These are phyloP conservation scores for Tieghemostelium lacteum DNA, from an alignment of 78 protist species.

Conservation along the genomic window DNA sequence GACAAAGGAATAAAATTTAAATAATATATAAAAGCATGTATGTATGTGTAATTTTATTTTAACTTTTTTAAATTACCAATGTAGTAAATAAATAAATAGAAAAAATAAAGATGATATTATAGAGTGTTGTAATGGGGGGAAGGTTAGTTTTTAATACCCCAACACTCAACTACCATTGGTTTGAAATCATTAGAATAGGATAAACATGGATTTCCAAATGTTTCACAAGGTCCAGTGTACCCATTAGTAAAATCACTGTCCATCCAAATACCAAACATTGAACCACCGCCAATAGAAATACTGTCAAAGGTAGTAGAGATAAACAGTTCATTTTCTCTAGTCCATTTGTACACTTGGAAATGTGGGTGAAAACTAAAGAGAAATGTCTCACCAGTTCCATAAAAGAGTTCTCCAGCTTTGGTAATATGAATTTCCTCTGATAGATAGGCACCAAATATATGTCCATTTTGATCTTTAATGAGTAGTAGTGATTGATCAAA, in stretches of 20 bases:
- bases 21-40: not conserved
- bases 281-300: conserved; percentile 62
- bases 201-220: conserved; percentile 19
- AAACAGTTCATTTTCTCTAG: conserved; percentile 59
- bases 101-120: no score
- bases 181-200: conserved; percentile 26
- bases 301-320: conserved; percentile 9
- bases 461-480: conserved; percentile 52
- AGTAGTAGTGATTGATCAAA: conserved; percentile 22
- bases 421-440: conserved; percentile 20
- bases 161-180: conserved; percentile 53
- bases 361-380: conserved; percentile 36
- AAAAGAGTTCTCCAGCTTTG: not conserved
- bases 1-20: not conserved
- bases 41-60: no score
- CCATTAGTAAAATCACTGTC: conserved; percentile 48
- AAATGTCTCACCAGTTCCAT: conserved; percentile 72
- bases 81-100: no score
- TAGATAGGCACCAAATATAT: conserved; percentile 52
- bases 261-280: conserved; percentile 58
- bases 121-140: no score
- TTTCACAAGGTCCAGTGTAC: conserved; percentile 61
- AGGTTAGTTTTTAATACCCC: conserved; percentile 24
- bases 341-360: conserved; percentile 40
- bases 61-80: no score